A percentile compares a stretch with the other conserved stretches of the same genome.
Evolutionary conservation across 228 moss, liverwort and hornwort genomes (phyloP).

Genomic region (Sphagnum fallax): DNA sequence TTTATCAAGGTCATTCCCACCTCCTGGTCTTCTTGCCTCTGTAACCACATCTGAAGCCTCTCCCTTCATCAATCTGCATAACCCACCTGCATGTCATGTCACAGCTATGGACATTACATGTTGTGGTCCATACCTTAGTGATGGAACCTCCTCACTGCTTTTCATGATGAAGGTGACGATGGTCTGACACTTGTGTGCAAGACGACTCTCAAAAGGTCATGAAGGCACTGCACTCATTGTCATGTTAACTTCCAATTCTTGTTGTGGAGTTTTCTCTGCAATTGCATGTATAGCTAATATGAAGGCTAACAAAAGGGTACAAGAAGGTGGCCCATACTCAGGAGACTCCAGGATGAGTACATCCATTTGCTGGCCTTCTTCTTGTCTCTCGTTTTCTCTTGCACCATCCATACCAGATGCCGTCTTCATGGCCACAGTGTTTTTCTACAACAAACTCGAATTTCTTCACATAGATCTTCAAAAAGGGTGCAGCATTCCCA

Average conservation of each 20-base stretch:
- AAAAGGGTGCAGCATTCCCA: no score
- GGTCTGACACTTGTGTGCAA: not conserved
- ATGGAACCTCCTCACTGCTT: not conserved
- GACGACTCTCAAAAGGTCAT: no score
- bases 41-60: slow-evolving; percentile 7
- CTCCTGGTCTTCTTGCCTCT: not conserved
- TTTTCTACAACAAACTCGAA: not conserved
- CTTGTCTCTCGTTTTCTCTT: not conserved
- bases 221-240: no score
- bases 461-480: no score
- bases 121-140: not conserved
- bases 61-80: slow-evolving; percentile 6
- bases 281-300: not conserved
- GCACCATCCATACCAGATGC: not conserved
- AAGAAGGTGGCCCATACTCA: not conserved
- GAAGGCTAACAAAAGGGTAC: not conserved
- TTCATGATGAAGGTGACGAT: not conserved
- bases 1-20: slow-evolving; percentile 1
- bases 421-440: not conserved
- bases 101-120: no score
- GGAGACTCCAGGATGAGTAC: not conserved
- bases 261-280: no score
- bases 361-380: not conserved
- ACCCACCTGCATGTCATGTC: not conserved
- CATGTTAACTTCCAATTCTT: no score